Conservation (phyloP, 495 filamentous ascomycete species). For the Daldinia loculata region DNA sequence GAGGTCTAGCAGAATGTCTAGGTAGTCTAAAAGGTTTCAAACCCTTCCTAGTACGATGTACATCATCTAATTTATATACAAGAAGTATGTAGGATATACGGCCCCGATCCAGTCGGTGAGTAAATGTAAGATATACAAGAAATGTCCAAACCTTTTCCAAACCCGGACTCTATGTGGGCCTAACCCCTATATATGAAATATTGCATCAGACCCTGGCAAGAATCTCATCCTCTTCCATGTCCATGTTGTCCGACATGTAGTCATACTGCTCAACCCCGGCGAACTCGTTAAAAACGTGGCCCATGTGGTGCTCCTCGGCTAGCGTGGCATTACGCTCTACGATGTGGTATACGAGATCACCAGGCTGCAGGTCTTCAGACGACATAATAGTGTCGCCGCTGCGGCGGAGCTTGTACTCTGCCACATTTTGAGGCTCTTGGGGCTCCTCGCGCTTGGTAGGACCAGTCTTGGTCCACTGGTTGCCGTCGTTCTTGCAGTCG, state of each 20-base stretch:
- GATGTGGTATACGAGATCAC: background rate
- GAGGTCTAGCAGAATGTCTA: background rate
- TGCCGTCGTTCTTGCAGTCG: background rate
- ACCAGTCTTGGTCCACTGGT: background rate
- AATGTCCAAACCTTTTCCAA: background rate
- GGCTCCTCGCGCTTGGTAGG: background rate
- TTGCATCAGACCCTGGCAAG: background rate
- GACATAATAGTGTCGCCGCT: background rate
- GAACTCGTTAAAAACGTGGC: background rate
- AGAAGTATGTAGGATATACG: background rate
- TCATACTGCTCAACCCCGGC: background rate
- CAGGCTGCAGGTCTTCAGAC: background rate
- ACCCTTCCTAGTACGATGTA: background rate
- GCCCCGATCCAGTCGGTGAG: background rate
- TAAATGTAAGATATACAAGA: background rate
- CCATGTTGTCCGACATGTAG: background rate
- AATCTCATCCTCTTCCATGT: conserved; percentile 1
- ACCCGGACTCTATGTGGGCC: background rate
- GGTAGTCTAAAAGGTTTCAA: background rate
- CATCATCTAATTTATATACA: background rate
- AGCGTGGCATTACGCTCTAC: background rate
- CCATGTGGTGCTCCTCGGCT: background rate
- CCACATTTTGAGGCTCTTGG: background rate
- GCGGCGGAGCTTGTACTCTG: background rate
- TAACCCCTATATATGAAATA: background rate